Conservation (phyloP, 2,329 filamentous ascomycete genomes). For the Lasiodiplodia gonubiensis region DNA sequence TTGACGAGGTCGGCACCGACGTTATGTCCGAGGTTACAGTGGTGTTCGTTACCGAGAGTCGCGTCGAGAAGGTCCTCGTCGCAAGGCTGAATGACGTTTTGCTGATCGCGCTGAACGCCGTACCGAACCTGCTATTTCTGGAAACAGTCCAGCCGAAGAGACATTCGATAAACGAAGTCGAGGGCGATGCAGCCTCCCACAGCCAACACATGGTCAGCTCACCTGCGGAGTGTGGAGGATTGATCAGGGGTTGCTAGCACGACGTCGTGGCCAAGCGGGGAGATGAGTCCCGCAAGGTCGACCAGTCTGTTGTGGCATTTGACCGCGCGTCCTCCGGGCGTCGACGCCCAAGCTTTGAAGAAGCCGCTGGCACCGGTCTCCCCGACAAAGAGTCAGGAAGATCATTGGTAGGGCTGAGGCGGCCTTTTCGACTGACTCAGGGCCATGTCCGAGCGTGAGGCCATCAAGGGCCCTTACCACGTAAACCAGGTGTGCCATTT, state of each 20-base stretch:
- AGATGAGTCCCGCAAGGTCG: neutral
- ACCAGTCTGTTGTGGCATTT: neutral
- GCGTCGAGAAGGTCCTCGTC: neutral
- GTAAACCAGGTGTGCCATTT: neutral
- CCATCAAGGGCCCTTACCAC: neutral
- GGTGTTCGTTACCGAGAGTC: neutral
- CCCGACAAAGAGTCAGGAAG: neutral
- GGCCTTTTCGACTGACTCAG: neutral
- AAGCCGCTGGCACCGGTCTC: neutral
- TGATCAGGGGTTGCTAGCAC: neutral
- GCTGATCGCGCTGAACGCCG: neutral
- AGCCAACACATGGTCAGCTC: neutral
- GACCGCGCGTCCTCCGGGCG: neutral
- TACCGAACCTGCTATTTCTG: neutral
- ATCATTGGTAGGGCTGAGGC: neutral
- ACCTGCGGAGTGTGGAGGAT: neutral
- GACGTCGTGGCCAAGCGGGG: neutral
- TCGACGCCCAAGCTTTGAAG: neutral
- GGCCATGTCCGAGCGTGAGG: neutral
- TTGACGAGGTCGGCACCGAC: neutral
- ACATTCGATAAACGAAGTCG: neutral
- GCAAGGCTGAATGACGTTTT: neutral
- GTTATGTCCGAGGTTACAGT: neutral
- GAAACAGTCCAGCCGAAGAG: too few species aligned
- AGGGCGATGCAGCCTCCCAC: neutral